Percentiles rank a stretch among this genome's conserved stretches.
These are phyloP conservation scores for Suillus clintonianus DNA, from an alignment of 768 basidiomycete genomes.

Conservation along the genomic window DNA sequence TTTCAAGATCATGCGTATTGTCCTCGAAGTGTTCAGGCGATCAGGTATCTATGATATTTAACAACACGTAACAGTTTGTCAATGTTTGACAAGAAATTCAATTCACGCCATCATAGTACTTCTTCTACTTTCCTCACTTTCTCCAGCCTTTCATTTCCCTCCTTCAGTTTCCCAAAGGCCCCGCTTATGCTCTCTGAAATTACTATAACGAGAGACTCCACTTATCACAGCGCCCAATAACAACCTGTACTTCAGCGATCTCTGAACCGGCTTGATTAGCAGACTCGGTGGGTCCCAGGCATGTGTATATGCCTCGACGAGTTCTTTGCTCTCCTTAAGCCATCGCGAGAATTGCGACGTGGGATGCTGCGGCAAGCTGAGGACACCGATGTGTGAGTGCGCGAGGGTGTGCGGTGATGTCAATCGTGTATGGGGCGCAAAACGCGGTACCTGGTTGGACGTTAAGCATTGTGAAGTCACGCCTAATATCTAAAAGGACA, in stretches of 20 bases:
- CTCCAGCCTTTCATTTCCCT: conserved; percentile 17
- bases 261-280: conserved; percentile 97
- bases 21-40: too few relatives aligned
- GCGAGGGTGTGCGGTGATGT: conserved; percentile 78
- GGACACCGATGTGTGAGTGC: conserved; percentile 67
- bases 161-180: conserved; percentile 18
- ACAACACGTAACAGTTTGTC: too few relatives aligned
- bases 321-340: conserved; percentile 61
- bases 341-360: conserved; percentile 45
- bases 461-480: not conserved
- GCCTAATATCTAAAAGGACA: conserved; percentile 1
- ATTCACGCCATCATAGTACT: conserved; percentile 40
- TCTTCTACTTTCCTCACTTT: conserved; percentile 66
- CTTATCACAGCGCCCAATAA: conserved; percentile 77
- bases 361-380: conserved; percentile 48
- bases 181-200: not conserved
- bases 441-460: conserved; percentile 55
- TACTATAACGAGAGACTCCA: conserved; percentile 39
- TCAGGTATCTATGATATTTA: too few relatives aligned
- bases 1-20: too few relatives aligned
- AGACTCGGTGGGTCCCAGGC: conserved; percentile 93
- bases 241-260: conserved; percentile 91
- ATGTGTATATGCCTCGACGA: conserved; percentile 73
- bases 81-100: not conserved
- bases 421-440: conserved; percentile 77